Evolutionary conservation across 306 rosid genomes (phyloP).

Genomic region (Malus domestica): ASM211411v1 NC_041791.1:36295501-36296000

Average conservation of each 20-base stretch:
- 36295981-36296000: no score
- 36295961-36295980: no score
- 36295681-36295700: neutral
- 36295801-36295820: neutral
- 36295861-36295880: constrained; percentile 88
- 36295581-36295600: neutral
- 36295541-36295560: neutral
- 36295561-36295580: neutral
- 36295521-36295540: neutral
- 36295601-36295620: neutral
- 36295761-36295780: neutral
- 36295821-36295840: constrained; percentile 16
- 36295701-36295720: neutral
- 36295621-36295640: neutral
- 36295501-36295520: neutral
- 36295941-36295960: no score
- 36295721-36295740: neutral
- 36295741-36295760: neutral
- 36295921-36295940: no score
- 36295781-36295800: neutral
- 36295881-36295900: constrained; percentile 43
- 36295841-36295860: constrained; percentile 20
- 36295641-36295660: constrained; percentile 1
- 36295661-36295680: neutral
- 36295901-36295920: no score